Base-by-base conservation (phyloP, 495 filamentous ascomycete genomes). In the Penicillium crystallinum region DNA sequence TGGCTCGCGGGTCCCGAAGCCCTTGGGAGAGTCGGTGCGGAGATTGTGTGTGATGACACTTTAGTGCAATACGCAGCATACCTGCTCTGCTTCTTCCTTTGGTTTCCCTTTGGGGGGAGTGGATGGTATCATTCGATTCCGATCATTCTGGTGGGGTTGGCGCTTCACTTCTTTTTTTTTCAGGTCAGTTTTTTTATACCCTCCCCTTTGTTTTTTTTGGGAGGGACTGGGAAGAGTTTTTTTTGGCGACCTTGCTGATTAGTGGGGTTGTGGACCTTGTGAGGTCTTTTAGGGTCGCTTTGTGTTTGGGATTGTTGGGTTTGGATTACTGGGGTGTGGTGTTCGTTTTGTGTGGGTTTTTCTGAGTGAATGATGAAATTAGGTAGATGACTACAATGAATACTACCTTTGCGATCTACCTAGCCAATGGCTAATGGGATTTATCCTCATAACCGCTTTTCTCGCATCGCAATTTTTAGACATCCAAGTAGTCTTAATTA, bases 61-160 rank as follows among this genome's bases (percentile, higher is more conserved):
- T 92, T 79, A 97, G 91, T 96, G 87, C 91, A 92, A 97, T 97
- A 90, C 89, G 91, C 90, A 81, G 92, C 90, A 85, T 96, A 78
- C 79, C 77, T 63, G 64, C 69, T 65, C 45, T 51, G 47, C 54
- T 62, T 1, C 4, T 34, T 61, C 54, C 54, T 52, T 41, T 60
- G 66, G 2, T n/a, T 34, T 61, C 54, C 54, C 52, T 41, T 60
- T 66, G 50, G 64, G 67, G 46, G 49, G 51, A 47, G 64, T 65
- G 70, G 64, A 65, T 68, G 79, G 83, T 85, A 90, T 83, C 86
- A 96, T 95, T 95, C 90, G 87, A 97, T 96, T 96, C 91, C 88
- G 89, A 92, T 93, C 82, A 93, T 83, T 90, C 87, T 86, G 86
- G 80, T 81, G 84, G 80, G 89, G 86, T 80, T 79, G 86, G 80